phyloP scores from a whole-genome alignment of 331 rosid species.

The Telfairia occidentalis region DNA sequence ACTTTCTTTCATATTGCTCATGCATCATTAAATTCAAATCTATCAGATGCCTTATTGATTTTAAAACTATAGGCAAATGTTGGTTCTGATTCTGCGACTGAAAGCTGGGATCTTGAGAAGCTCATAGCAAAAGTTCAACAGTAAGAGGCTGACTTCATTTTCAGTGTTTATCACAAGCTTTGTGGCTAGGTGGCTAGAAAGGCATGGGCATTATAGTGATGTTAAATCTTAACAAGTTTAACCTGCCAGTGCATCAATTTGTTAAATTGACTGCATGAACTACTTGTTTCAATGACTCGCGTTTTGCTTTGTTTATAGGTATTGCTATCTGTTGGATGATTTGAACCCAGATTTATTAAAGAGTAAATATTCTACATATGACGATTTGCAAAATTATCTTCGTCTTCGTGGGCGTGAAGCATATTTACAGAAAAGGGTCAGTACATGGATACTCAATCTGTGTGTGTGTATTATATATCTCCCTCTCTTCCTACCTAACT shows the following conservation, averaged over 20 bases:
- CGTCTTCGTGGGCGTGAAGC: conserved; percentile 73
- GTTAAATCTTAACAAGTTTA: neutral
- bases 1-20: neutral
- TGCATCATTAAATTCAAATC: conserved; percentile 8
- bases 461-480: neutral
- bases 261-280: neutral
- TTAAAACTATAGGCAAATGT: conserved; percentile 57
- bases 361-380: conserved; percentile 52
- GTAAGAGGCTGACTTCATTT: conserved; percentile 44
- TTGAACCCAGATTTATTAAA: conserved; percentile 64
- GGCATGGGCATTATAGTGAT: neutral
- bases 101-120: conserved; percentile 90
- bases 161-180: neutral
- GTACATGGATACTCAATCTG: conserved; percentile 8
- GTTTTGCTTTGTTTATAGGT: conserved; percentile 29
- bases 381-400: conserved; percentile 56
- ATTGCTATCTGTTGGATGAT: conserved; percentile 83
- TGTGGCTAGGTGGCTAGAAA: neutral
- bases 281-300: neutral
- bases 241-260: neutral
- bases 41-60: conserved; percentile 1
- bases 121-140: conserved; percentile 86
- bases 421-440: conserved; percentile 73
- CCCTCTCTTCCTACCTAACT: neutral
- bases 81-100: conserved; percentile 73